Conservation (phyloP, 2,329 filamentous ascomycete species). For the Lecanicillium sp. region DNA sequence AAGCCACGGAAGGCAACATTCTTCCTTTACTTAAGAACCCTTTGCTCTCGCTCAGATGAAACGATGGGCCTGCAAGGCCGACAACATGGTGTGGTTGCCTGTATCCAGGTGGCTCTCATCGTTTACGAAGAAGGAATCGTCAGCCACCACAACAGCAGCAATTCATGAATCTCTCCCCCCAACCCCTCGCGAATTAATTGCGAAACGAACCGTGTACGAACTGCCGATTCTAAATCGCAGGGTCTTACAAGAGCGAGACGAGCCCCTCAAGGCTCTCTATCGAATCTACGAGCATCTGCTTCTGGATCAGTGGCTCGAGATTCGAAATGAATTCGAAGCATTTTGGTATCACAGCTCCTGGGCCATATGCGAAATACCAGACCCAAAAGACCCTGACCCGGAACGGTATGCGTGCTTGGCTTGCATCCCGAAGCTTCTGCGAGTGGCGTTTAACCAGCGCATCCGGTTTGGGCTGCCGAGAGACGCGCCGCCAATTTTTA, state of each 20-base stretch:
- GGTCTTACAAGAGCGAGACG: slow-evolving; percentile 9
- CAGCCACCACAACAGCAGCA: slow-evolving; percentile 3
- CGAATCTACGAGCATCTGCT: slow-evolving; percentile 18
- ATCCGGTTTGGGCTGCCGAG: slow-evolving; percentile 17
- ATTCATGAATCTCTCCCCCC: slow-evolving; percentile 26
- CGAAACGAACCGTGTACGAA: slow-evolving; percentile 15
- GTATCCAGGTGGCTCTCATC: slow-evolving; percentile 4
- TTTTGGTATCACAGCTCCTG: slow-evolving; percentile 18
- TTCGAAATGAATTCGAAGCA: slow-evolving; percentile 18
- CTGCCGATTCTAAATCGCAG: slow-evolving; percentile 15
- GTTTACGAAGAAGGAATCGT: slow-evolving; percentile 6
- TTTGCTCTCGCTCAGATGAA: slow-evolving; percentile 3
- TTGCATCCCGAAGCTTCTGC: slow-evolving; percentile 17
- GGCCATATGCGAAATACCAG: slow-evolving; percentile 16
- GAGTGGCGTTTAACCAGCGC: slow-evolving; percentile 16
- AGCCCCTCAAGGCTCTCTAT: slow-evolving; percentile 16
- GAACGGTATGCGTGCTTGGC: slow-evolving; percentile 20
- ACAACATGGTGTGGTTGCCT: slow-evolving; percentile 4
- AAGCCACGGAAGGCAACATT: slow-evolving; percentile 4
- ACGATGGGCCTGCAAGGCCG: slow-evolving; percentile 1
- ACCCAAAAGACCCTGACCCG: slow-evolving; percentile 17
- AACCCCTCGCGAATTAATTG: slow-evolving; percentile 12
- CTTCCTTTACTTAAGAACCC: neutral
- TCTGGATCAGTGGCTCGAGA: slow-evolving; percentile 16
- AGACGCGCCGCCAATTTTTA: slow-evolving; percentile 17